phyloP scores from a whole-genome alignment of 495 filamentous ascomycete species.

The Cryomyces minteri region DNA sequence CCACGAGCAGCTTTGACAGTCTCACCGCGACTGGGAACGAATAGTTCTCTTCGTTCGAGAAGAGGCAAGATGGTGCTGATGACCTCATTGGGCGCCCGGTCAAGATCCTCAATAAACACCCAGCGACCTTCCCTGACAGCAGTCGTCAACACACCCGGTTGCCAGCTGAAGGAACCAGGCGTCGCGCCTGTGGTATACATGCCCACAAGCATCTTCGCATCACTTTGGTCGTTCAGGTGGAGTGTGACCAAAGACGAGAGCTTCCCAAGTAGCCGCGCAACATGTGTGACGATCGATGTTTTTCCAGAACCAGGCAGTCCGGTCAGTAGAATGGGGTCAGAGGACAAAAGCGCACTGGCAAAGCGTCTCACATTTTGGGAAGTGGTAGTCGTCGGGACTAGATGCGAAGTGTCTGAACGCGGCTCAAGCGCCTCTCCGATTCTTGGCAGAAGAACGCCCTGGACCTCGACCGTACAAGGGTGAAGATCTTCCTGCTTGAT shows the following conservation, averaged over 20 bases:
- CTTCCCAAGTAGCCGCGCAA: slow-evolving; percentile 58
- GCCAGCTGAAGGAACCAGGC: slow-evolving; percentile 81
- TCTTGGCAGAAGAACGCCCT: slow-evolving; percentile 48
- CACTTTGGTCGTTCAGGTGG: slow-evolving; percentile 91
- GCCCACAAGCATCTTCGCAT: slow-evolving; percentile 86
- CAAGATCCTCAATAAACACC: slow-evolving; percentile 92
- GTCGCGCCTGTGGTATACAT: slow-evolving; percentile 74
- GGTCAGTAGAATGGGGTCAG: slow-evolving; percentile 58
- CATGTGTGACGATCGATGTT: slow-evolving; percentile 65
- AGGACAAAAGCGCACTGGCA: slow-evolving; percentile 39
- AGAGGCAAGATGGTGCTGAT: slow-evolving; percentile 81
- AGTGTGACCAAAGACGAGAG: slow-evolving; percentile 67
- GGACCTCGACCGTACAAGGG: slow-evolving; percentile 32
- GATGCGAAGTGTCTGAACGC: slow-evolving; percentile 2
- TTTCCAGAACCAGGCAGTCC: slow-evolving; percentile 83
- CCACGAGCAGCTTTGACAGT: slow-evolving; percentile 61
- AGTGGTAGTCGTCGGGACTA: slow-evolving; percentile 59
- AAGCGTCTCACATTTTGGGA: slow-evolving; percentile 48
- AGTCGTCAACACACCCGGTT: slow-evolving; percentile 81
- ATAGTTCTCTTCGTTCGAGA: slow-evolving; percentile 70
- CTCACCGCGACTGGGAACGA: slow-evolving; percentile 75
- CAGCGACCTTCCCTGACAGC: slow-evolving; percentile 86
- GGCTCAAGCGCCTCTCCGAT: slow-evolving; percentile 22
- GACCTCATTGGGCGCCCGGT: slow-evolving; percentile 89
- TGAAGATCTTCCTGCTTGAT: slow-evolving; percentile 27